Evolutionary conservation across 2,329 filamentous ascomycete genomes (phyloP), one percentile per base, ranked within the genome.

Genomic region (Coleophoma crateriformis): DNA sequence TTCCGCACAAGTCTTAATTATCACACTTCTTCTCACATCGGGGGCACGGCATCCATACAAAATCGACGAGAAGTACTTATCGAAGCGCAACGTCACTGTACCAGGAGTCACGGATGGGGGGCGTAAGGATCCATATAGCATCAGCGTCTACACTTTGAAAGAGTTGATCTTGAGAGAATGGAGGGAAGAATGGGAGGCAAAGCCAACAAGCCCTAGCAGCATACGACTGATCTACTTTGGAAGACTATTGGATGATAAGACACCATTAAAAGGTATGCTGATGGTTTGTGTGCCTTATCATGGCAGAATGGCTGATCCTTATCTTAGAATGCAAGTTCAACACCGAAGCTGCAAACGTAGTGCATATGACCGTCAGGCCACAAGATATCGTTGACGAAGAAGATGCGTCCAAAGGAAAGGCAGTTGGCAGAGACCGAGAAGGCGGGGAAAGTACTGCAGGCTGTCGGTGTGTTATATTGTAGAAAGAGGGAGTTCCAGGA

Each of bases 151-250:
- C 66, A 95, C 89, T 3, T 73, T 97, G 57, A 96, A 96, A 70
- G 90, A 96, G 71, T 73, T 96, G 63, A 96, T 97, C 65, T 80
- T 94, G 73, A 79, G 89, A 61, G 91, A 96, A 67, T 97, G 92
- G 92, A 79, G 90, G 58, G 85, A 84, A 60, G 89, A 96, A 65
- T 96, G 92, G 92, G 91, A 96, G 62, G 73, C 84, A 14, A 85
- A 88, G 63, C 92, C 92, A 1, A 82, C 87, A 22, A 94, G 88
- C 63, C 91, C 92, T 11, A 92, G 85, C 62, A 88, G 86, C 54
- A 97, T 97, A 72, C 79, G 92, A 46, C 71, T 97, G 61, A 96
- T 97, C 62, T 88, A 90, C 55, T 94, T 96, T 68, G 92, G 92
- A 46, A 90, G 92, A 65, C 74, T 96, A 67, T 72, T 96, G 58